Evolutionary conservation across 768 basidiomycete genomes (phyloP).

Genomic region (Gelatoporia subvermispora): DNA sequence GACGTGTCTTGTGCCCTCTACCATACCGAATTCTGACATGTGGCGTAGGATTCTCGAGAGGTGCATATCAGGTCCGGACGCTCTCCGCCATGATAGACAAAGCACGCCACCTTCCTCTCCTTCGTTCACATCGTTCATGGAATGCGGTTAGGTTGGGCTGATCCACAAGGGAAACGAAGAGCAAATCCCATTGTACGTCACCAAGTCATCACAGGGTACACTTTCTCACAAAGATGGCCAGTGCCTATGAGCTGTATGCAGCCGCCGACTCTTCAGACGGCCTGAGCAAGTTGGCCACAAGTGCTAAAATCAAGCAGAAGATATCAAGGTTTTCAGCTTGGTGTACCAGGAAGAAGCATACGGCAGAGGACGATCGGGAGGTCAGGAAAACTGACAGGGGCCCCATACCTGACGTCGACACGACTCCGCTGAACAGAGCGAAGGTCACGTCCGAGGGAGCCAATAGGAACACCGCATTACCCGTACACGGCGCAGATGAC

Average conservation of each 20-base stretch:
- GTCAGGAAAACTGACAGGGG: too few relatives aligned
- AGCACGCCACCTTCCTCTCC: slow-evolving; percentile 11
- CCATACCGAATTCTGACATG: background rate
- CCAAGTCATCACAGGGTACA: background rate
- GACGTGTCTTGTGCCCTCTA: background rate
- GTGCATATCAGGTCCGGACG: slow-evolving; percentile 36
- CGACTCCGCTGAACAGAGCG: too few relatives aligned
- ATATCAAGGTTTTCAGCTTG: too few relatives aligned
- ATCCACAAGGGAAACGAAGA: slow-evolving; percentile 25
- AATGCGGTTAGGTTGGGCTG: slow-evolving; percentile 26
- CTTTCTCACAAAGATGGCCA: background rate
- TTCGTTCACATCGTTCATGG: background rate
- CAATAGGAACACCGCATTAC: too few relatives aligned
- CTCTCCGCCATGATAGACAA: slow-evolving; percentile 37
- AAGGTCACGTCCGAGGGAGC: too few relatives aligned
- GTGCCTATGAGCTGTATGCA: slow-evolving; percentile 15
- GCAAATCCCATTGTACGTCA: slow-evolving; percentile 25
- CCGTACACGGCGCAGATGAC: too few relatives aligned
- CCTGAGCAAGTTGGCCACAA: too few relatives aligned
- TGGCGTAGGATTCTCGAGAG: slow-evolving; percentile 37
- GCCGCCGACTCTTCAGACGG: background rate
- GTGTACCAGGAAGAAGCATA: background rate
- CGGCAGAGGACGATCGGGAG: background rate
- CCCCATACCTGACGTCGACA: too few relatives aligned
- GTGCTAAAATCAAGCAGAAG: too few relatives aligned